phyloP scores from a whole-genome alignment of 2,329 filamentous ascomycete species.

The Harringtonia lauricola region DNA sequence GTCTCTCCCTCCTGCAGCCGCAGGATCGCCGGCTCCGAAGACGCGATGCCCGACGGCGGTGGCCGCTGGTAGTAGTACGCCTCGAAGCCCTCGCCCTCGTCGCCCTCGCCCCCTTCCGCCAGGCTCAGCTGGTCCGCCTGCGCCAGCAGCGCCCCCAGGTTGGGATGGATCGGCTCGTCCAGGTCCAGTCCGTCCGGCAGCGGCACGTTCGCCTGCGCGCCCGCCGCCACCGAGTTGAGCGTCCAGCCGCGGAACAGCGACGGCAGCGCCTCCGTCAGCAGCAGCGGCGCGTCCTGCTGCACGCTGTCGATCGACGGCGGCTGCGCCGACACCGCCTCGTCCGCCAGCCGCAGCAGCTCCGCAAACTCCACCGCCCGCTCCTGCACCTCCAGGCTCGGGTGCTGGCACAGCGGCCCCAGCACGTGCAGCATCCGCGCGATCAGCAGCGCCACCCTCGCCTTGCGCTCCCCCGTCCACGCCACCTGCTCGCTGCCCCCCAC shows the following conservation, averaged over 20 bases:
- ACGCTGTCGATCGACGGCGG: constrained; percentile 40
- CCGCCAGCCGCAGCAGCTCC: constrained; percentile 77
- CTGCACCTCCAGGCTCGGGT: constrained; percentile 88
- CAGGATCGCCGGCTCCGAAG: constrained; percentile 42
- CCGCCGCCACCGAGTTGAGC: constrained; percentile 77
- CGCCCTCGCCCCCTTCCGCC: constrained; percentile 20
- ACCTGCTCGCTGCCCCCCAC: constrained; percentile 55
- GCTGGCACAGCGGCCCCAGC: constrained; percentile 65
- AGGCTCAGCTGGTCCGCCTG: constrained; percentile 33
- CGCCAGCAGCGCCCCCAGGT: constrained; percentile 57
- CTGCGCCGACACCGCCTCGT: constrained; percentile 66
- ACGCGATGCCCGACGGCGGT: constrained; percentile 38
- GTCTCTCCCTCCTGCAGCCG: constrained; percentile 29
- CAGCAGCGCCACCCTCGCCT: constrained; percentile 63
- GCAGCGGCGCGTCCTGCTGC: constrained; percentile 60
- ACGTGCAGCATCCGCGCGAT: constrained; percentile 75
- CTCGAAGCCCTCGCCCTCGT: constrained; percentile 48
- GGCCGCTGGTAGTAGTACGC: constrained; percentile 51
- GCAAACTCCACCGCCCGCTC: constrained; percentile 88
- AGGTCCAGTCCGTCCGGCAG: constrained; percentile 66
- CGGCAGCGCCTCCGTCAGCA: constrained; percentile 85
- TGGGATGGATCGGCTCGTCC: constrained; percentile 69
- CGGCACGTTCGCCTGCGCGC: constrained; percentile 79
- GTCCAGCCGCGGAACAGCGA: constrained; percentile 78
- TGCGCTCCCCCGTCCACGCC: constrained; percentile 62